Evolutionary conservation across 2,329 filamentous ascomycete genomes (phyloP).

Genomic region (Venturia nashicola): DNA sequence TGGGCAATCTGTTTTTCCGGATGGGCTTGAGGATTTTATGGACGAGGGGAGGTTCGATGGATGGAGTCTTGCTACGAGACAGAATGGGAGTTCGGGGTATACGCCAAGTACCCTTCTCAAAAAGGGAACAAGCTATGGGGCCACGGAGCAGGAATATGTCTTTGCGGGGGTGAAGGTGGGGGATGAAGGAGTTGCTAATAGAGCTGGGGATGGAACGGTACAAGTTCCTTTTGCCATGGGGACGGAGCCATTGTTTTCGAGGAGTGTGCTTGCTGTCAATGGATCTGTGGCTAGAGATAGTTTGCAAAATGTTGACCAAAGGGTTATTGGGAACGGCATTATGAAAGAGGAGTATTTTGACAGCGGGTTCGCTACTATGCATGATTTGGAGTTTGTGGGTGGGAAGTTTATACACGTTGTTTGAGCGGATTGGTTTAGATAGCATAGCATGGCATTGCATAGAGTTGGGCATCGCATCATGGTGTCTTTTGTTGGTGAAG

Average conservation of each 20-base stretch:
- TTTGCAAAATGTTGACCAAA: neutral
- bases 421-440: neutral
- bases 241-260: conserved; percentile 37
- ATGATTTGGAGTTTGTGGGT: neutral
- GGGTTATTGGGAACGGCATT: neutral
- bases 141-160: conserved; percentile 42
- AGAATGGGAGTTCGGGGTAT: conserved; percentile 47
- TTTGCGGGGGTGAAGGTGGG: conserved; percentile 35
- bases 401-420: neutral
- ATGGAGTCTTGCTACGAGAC: conserved; percentile 30
- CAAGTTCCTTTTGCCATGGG: conserved; percentile 10
- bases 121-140: conserved; percentile 40
- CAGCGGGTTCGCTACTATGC: neutral
- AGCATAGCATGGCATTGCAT: too few relatives aligned
- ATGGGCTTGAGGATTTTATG: conserved; percentile 39
- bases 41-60: conserved; percentile 14
- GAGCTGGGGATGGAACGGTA: neutral
- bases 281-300: conserved; percentile 15
- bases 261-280: conserved; percentile 45
- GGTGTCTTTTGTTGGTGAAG: too few relatives aligned
- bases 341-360: neutral
- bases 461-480: too few relatives aligned
- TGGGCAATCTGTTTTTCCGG: conserved; percentile 43
- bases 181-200: conserved; percentile 2
- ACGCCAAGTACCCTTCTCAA: conserved; percentile 33